Percentiles rank a stretch among this genome's conserved stretches.
Conservation (phyloP, 2,329 filamentous ascomycete genomes). For the Penicillium fuscoglaucum region DNA sequence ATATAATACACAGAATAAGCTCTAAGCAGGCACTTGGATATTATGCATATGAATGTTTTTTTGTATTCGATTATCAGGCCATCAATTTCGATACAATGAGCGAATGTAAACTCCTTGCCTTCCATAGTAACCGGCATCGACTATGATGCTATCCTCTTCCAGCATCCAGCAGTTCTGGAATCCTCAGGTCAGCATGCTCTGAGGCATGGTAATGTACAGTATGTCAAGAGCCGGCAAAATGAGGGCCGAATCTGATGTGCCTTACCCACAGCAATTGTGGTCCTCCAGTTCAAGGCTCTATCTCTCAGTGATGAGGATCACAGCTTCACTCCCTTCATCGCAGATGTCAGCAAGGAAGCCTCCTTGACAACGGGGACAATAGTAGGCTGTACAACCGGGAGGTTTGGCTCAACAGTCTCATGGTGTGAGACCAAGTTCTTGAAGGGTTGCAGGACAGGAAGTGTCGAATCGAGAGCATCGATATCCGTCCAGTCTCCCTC, state of each 20-base stretch:
- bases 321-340: not conserved
- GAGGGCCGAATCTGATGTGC: not conserved
- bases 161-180: not conserved
- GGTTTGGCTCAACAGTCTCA: not conserved
- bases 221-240: not conserved
- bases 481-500: conserved; percentile 10
- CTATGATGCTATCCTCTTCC: not conserved
- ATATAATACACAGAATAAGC: not conserved
- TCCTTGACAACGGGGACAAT: not conserved
- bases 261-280: not conserved
- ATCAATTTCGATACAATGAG: not conserved
- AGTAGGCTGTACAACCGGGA: not conserved
- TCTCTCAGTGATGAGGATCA: not conserved
- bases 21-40: not conserved
- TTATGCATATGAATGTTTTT: not conserved
- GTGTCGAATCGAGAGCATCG: conserved; percentile 5
- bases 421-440: conserved; percentile 1
- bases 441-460: conserved; percentile 3
- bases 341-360: not conserved
- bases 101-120: not conserved
- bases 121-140: not conserved
- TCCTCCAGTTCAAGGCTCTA: not conserved
- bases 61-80: not conserved
- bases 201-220: not conserved
- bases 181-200: not conserved